Percentiles rank a stretch among this genome's conserved stretches.
Evolutionary conservation across 2,329 filamentous ascomycete genomes (phyloP).

Genomic region (Madurella fahalii): DNA sequence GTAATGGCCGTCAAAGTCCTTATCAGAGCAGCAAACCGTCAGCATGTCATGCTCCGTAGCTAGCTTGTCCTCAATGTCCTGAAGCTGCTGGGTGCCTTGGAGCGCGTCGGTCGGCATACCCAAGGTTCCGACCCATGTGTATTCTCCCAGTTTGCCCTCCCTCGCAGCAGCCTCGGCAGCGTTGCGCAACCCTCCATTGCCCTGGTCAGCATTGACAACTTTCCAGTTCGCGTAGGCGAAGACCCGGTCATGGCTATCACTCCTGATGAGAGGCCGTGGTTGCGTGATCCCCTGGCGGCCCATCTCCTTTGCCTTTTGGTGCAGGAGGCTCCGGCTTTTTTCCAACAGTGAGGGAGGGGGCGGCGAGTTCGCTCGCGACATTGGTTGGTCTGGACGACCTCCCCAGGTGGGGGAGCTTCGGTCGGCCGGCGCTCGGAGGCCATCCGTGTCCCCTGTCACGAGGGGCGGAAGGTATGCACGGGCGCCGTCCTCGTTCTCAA

Average conservation of each 20-base stretch:
- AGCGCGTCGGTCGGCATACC: constrained; percentile 92
- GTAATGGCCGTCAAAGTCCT: constrained; percentile 92
- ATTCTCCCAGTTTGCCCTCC: constrained; percentile 65
- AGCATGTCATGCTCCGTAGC: constrained; percentile 78
- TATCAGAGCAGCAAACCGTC: constrained; percentile 81
- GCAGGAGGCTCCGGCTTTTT: constrained; percentile 49
- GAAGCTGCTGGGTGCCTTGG: constrained; percentile 66
- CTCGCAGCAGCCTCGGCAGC: constrained; percentile 75
- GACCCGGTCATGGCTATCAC: constrained; percentile 62
- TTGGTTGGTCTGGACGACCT: constrained; percentile 69
- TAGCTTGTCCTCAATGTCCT: constrained; percentile 77
- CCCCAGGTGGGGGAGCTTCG: constrained; percentile 76
- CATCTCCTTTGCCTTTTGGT: constrained; percentile 53
- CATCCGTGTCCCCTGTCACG: constrained; percentile 33
- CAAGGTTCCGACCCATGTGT: constrained; percentile 86
- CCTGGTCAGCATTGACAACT: constrained; percentile 80
- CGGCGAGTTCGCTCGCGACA: constrained; percentile 67
- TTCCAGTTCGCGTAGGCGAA: constrained; percentile 79
- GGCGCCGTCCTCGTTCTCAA: constrained; percentile 55
- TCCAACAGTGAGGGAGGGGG: constrained; percentile 74
- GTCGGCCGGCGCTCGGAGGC: constrained; percentile 64
- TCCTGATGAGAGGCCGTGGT: constrained; percentile 48
- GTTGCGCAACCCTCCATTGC: constrained; percentile 88
- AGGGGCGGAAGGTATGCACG: constrained; percentile 50
- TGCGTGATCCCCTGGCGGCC: constrained; percentile 56